phyloP scores from a whole-genome alignment of 2,329 filamentous ascomycete species.

The Herpomyces periplanetae region DNA sequence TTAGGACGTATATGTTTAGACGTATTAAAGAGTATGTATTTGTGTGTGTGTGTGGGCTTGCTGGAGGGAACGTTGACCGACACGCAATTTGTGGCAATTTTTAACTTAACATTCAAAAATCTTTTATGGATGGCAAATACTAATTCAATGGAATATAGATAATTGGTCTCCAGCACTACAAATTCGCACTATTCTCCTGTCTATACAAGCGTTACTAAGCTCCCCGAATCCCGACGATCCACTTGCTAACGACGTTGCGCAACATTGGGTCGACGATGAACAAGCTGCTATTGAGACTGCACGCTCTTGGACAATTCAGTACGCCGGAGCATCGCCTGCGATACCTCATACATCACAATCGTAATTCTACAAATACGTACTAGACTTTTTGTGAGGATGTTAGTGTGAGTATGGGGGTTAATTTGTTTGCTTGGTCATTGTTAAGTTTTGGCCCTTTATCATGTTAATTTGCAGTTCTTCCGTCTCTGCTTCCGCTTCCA shows the following conservation, averaged over 20 bases:
- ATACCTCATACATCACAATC: conserved; percentile 1
- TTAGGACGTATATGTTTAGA: conserved; percentile 86
- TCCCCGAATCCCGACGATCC: conserved; percentile 93
- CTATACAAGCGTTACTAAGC: conserved; percentile 78
- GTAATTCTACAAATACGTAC: conserved; percentile 1
- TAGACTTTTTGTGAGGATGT: no score
- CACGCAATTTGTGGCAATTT: conserved; percentile 1
- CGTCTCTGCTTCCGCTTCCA: no score
- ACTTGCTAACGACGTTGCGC: conserved; percentile 85
- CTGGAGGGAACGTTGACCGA: conserved; percentile 1
- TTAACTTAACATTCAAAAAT: conserved; percentile 1
- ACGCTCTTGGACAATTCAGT: conserved; percentile 55
- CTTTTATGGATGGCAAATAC: conserved; percentile 3
- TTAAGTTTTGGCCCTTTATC: no score
- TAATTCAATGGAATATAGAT: conserved; percentile 13
- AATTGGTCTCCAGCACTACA: conserved; percentile 97
- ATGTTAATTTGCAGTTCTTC: no score
- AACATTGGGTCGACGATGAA: conserved; percentile 91
- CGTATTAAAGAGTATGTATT: conserved; percentile 44
- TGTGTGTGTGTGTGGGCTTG: conserved; percentile 5
- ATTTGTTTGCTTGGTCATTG: no score
- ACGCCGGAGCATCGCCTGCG: conserved; percentile 17
- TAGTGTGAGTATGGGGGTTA: no score
- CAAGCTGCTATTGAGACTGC: conserved; percentile 66
- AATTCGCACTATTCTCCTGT: conserved; percentile 90